These are phyloP conservation scores for Penicillium olsonii DNA, from an alignment of 2,329 filamentous ascomycete species.

Conservation along the genomic window DNA sequence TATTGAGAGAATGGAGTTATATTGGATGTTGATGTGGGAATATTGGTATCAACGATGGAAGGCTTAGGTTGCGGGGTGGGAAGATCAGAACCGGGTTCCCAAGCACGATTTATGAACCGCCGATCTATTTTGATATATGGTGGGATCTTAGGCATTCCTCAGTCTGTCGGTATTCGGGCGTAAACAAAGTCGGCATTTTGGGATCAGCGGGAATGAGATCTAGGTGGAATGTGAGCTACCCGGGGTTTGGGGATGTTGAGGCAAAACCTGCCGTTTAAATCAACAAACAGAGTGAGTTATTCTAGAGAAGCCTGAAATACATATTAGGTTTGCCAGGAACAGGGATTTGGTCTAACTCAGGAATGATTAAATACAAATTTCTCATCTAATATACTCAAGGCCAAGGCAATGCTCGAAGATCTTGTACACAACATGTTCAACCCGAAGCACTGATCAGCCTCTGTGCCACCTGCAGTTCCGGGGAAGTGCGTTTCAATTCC, in stretches of 20 bases:
- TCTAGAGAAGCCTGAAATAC: no score
- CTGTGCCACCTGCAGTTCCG: not conserved
- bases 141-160: not conserved
- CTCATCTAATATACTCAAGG: no score
- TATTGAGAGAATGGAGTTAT: conserved; percentile 4
- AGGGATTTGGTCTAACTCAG: no score
- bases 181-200: conserved; percentile 6
- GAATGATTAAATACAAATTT: no score
- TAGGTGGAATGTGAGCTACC: conserved; percentile 8
- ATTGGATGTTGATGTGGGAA: not conserved
- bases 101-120: conserved; percentile 4
- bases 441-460: conserved; percentile 5
- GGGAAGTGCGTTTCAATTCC: conserved; percentile 7
- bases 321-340: no score
- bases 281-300: no score
- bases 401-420: not conserved
- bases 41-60: not conserved
- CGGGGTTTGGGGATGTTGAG: not conserved
- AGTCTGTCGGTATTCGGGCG: not conserved
- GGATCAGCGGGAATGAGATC: conserved; percentile 6
- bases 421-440: not conserved
- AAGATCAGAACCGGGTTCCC: not conserved
- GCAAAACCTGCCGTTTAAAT: not conserved
- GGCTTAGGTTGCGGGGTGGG: not conserved
- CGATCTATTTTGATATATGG: not conserved